Base-by-base conservation (phyloP, 2,329 filamentous ascomycete species). In the Lecanicillium sp. region DNA sequence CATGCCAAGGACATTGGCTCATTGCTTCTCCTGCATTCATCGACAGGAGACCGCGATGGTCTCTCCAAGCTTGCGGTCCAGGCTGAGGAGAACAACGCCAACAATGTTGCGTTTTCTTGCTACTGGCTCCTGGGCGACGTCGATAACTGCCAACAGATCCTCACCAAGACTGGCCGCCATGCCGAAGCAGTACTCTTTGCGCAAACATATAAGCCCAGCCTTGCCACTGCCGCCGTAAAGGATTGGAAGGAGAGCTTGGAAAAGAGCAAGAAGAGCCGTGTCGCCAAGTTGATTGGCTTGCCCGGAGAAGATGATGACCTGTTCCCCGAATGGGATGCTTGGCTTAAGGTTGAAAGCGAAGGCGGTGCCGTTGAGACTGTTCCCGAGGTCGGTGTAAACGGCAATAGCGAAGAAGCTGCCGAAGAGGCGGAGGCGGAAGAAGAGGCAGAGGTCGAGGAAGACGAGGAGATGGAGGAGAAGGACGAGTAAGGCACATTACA, bases 261-360 rank as follows among this genome's bases (percentile, higher is more conserved):
- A 59, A 86, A 87, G 64, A 74, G 72, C 38, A 90, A 90, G 59
- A 95, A 94, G 70, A 76, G 73, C 10, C 87, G 92, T 49, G 84
- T 97, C 4, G 79, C 84, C 10, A 84, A 90, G 64, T 71, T 88
- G 36, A 75, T 98, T 39, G 90, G 85, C 44, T 74, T 87, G 0
- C 92, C 92, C 0, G 84, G 79, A 0, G 81, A 85, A 50, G 86
- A 88, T 43, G 84, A 84, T 29, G 89, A 94, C 3, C 73, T 98
- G 50, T 98, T 98, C 66, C 90, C 90, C 0, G 87, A 96, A 54
- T 98, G 92, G 92, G 85, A 95, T 4, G 84, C 92, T 61, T 96
- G 87, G 69, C 58, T 97, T 50, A 73, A 75, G 54, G 58, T 95
- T 45, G 92, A 97, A 67, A 76, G 73, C 43, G 81, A 88, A 51